Conservation (phyloP, 257 asterid genomes). For the Solanum chilense region DNA sequence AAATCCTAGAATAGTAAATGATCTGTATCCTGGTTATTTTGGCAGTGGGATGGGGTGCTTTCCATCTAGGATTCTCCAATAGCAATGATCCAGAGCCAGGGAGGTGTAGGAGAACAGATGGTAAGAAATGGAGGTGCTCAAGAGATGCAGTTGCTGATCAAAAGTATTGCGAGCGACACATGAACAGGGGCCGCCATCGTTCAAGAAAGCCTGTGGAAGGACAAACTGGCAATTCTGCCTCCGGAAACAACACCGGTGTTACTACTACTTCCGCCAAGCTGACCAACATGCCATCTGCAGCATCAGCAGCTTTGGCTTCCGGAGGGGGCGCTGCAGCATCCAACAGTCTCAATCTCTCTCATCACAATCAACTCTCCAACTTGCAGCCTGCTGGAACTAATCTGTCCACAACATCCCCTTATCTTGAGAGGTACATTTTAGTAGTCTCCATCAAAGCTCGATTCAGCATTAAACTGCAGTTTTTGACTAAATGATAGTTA, state of each 20-base stretch:
- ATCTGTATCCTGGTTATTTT: not conserved
- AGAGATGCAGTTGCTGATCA: constrained; percentile 83
- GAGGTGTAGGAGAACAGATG: constrained; percentile 94
- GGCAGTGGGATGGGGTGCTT: constrained; percentile 91
- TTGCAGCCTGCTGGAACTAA: constrained; percentile 17
- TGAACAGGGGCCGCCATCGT: constrained; percentile 99
- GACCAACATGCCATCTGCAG: constrained; percentile 17
- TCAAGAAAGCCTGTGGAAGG: constrained; percentile 99
- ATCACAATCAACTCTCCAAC: constrained; percentile 21
- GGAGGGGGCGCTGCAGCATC: constrained; percentile 15
- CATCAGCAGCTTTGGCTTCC: constrained; percentile 23
- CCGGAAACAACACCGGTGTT: constrained; percentile 14
- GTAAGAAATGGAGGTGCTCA: constrained; percentile 99
- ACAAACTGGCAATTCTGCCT: constrained; percentile 46
- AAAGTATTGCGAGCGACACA: constrained; percentile 94
- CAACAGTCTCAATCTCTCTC: constrained; percentile 26
- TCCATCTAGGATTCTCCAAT: constrained; percentile 66
- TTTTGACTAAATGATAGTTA: not conserved
- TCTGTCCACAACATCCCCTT: constrained; percentile 21
- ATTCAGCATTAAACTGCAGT: not conserved
- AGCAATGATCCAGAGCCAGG: constrained; percentile 89
- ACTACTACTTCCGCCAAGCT: constrained; percentile 10
- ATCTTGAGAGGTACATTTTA: constrained; percentile 29
- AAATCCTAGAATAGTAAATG: not conserved
- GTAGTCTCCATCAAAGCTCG: not conserved